Conservation (phyloP, 805 yeast species). For the Wickerhamiella galacta region DNA sequence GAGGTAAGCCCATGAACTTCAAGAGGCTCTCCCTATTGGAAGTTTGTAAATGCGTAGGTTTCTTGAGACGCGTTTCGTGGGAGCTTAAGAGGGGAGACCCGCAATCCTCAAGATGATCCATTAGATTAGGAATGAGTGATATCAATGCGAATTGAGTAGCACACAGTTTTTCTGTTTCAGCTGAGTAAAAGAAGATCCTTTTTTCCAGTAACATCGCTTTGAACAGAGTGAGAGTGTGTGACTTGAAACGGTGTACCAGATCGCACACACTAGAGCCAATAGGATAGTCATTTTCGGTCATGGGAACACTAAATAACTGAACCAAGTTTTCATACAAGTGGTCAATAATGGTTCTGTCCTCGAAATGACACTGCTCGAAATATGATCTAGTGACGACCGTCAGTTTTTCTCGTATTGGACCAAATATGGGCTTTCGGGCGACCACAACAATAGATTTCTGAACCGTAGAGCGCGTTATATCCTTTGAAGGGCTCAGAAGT, state of each 20-base stretch:
- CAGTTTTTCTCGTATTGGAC: constrained; percentile 73
- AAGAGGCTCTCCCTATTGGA: constrained; percentile 65
- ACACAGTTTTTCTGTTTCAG: constrained; percentile 64
- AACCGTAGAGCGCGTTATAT: constrained; percentile 69
- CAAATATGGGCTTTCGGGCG: constrained; percentile 70
- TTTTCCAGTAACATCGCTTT: constrained; percentile 68
- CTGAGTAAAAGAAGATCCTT: constrained; percentile 58
- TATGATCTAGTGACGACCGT: constrained; percentile 77
- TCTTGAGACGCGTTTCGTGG: constrained; percentile 32
- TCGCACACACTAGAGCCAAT: constrained; percentile 61
- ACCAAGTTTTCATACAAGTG: constrained; percentile 47
- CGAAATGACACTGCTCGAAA: constrained; percentile 65
- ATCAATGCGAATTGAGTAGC: constrained; percentile 70
- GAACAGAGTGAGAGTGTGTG: constrained; percentile 45
- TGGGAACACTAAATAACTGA: constrained; percentile 19
- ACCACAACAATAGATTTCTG: constrained; percentile 84
- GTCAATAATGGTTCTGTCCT: constrained; percentile 49
- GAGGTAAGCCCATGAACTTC: constrained; percentile 71
- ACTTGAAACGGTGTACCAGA: constrained; percentile 40
- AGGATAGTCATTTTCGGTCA: constrained; percentile 42
- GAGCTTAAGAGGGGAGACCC: constrained; percentile 61
- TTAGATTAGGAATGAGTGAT: constrained; percentile 65
- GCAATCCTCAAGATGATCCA: constrained; percentile 53
- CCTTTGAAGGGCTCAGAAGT: constrained; percentile 37
- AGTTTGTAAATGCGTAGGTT: constrained; percentile 54